Evolutionary conservation across 2,329 filamentous ascomycete genomes (phyloP), one percentile per base, ranked within the genome.

Genomic region (Biscogniauxia marginata): DNA sequence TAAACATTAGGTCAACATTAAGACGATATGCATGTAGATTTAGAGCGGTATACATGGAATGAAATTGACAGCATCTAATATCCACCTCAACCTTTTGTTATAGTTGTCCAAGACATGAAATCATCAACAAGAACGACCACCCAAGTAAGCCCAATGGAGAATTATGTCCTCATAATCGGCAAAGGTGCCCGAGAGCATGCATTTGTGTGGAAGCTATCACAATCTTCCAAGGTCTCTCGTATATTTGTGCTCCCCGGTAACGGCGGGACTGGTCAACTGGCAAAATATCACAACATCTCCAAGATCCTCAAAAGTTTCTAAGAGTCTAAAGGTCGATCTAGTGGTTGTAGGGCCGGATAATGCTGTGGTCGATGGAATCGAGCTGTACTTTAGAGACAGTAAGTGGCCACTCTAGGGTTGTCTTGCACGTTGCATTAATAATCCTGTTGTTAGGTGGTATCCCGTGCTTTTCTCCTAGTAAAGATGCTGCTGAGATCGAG

Each of bases 131-230:
- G n/a, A n/a, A n/a, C n/a, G n/a, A n/a, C n/a, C n/a, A n/a, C n/a
- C n/a, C n/a, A n/a, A n/a, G n/a, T n/a, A n/a, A n/a, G n/a, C n/a
- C n/a, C n/a, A n/a, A n/a, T n/a, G n/a, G n/a, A n/a, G n/a, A n/a
- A n/a, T n/a, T n/a, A n/a, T n/a, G n/a, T 91, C 52, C 82, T 92
- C 55, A 79, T 92, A 51, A 79, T 92, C 53, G 89, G 89, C 62
- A 89, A 87, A 64, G 89, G 89, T 58, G 89, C 87, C 52, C 83
- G 89, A 60, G 89, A 92, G 72, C 88, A 92, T 76, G 87, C 87
- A 22, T 76, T 91, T 52, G 87, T 88, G 30, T 91, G 88, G 88
- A 91, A 89, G 72, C 74, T 92, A 57, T 77, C 82, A 55, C 82
- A 89, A 69, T 89, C 86, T 2, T 75, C 81, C 7, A 77, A 75